Percentiles rank a stretch among this genome's conserved stretches.
These are phyloP conservation scores for Staphylotrichum tortipilum DNA, from an alignment of 495 filamentous ascomycete species.

Conservation along the genomic window DNA sequence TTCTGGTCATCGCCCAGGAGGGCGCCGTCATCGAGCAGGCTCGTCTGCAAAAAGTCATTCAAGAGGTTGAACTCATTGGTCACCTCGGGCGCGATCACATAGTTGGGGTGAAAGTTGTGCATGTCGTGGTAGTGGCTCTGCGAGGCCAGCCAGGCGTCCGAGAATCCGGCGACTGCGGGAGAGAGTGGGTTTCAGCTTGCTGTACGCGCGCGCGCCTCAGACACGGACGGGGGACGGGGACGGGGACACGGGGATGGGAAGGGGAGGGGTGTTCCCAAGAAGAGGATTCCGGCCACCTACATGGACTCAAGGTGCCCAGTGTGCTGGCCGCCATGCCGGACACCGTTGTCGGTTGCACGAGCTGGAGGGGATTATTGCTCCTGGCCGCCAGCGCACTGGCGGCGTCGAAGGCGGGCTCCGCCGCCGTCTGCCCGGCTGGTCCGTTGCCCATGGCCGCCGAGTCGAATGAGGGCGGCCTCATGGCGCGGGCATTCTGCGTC, in stretches of 20 bases:
- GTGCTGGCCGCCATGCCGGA: constrained; percentile 46
- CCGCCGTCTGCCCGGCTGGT: constrained; percentile 25
- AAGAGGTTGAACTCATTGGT: constrained; percentile 92
- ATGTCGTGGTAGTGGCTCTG: constrained; percentile 87
- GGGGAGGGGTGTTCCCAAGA: constrained; percentile 5
- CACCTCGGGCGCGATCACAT: constrained; percentile 92
- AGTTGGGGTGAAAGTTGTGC: constrained; percentile 86
- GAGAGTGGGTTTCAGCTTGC: constrained; percentile 32
- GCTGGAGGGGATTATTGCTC: constrained; percentile 40
- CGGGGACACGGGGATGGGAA: no score
- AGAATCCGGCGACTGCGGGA: constrained; percentile 38
- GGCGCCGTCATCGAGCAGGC: constrained; percentile 69
- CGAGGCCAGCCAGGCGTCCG: constrained; percentile 49
- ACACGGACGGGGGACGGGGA: constrained; percentile 7
- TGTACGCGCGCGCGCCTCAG: constrained; percentile 16
- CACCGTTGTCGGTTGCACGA: constrained; percentile 48
- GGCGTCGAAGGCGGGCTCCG: constrained; percentile 35
- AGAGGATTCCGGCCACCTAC: constrained; percentile 50
- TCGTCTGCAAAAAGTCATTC: constrained; percentile 89
- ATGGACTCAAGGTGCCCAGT: constrained; percentile 56
- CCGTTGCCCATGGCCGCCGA: constrained; percentile 23
- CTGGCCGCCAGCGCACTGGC: constrained; percentile 27
- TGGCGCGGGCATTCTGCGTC: constrained; percentile 30
- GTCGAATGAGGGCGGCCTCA: constrained; percentile 38
- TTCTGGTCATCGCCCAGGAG: constrained; percentile 53